Conservation (phyloP, 2,329 filamentous ascomycete genomes). For the Pyricularia grisea region DNA sequence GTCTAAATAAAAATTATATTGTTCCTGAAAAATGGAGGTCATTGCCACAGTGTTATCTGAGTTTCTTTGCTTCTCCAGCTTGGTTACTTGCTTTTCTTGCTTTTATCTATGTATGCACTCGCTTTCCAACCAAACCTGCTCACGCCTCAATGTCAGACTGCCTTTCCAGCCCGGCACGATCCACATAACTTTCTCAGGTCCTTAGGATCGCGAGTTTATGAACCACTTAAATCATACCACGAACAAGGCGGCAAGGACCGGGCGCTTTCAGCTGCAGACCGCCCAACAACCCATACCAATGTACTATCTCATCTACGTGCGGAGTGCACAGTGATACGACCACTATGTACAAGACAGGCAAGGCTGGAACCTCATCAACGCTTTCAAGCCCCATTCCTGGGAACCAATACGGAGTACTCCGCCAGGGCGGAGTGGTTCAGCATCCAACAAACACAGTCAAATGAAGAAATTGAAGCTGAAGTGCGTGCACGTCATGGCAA, state of each 20-base stretch:
- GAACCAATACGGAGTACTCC: neutral
- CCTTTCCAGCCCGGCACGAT: neutral
- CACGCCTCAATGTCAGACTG: neutral
- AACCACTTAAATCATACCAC: neutral
- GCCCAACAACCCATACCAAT: neutral
- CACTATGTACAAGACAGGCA: neutral
- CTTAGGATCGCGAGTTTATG: neutral
- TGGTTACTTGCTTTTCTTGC: neutral
- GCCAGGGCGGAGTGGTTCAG: too few relatives aligned
- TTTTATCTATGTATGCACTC: neutral
- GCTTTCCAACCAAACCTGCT: neutral
- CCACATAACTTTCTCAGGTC: neutral
- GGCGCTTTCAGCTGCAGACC: neutral
- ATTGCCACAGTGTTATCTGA: neutral
- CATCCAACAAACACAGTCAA: too few relatives aligned
- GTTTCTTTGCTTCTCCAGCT: neutral
- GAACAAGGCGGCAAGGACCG: neutral
- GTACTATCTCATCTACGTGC: neutral
- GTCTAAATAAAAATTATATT: neutral
- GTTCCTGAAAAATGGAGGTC: neutral
- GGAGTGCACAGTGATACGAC: neutral
- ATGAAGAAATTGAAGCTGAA: too few relatives aligned
- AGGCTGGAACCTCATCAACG: too few relatives aligned
- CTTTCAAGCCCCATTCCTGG: neutral
- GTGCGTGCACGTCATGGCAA: too few relatives aligned